Conservation (phyloP, 108 stramenopile species). For the Stephanodiscus triporus region DNA sequence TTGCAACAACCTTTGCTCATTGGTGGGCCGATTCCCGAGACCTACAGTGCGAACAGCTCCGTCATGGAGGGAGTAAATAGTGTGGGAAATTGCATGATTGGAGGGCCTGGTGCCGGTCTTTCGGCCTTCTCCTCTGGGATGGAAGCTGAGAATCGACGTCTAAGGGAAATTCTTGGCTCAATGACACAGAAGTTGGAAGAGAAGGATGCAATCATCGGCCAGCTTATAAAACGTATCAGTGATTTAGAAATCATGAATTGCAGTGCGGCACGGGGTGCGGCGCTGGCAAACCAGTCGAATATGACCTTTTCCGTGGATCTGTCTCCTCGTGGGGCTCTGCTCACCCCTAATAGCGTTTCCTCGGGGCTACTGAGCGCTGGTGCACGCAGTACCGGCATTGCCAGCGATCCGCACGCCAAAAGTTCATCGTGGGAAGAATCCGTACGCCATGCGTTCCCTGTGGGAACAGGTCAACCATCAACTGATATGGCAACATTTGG, state of each 20-base stretch:
- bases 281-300: neutral
- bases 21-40: neutral
- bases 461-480: neutral
- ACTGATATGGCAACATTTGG: neutral
- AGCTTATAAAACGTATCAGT: slow-evolving; percentile 44
- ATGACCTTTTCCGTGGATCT: neutral
- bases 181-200: slow-evolving; percentile 39
- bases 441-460: slow-evolving; percentile 19
- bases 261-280: slow-evolving; percentile 1
- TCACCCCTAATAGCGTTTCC: neutral
- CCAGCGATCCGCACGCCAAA: slow-evolving; percentile 17
- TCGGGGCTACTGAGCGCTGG: neutral
- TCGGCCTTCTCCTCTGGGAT: slow-evolving; percentile 34
- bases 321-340: neutral
- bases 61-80: neutral
- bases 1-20: slow-evolving; percentile 27
- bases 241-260: slow-evolving; percentile 28
- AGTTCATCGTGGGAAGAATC: slow-evolving; percentile 28
- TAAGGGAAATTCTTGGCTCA: slow-evolving; percentile 26
- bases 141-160: slow-evolving; percentile 25
- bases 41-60: neutral
- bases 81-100: neutral
- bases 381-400: slow-evolving; percentile 1
- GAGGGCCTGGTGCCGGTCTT: neutral
- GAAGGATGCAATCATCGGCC: slow-evolving; percentile 48